Evolutionary conservation across 768 basidiomycete species (phyloP), one percentile per base, ranked within the genome.

Genomic region (Roridomyces roridus): DNA sequence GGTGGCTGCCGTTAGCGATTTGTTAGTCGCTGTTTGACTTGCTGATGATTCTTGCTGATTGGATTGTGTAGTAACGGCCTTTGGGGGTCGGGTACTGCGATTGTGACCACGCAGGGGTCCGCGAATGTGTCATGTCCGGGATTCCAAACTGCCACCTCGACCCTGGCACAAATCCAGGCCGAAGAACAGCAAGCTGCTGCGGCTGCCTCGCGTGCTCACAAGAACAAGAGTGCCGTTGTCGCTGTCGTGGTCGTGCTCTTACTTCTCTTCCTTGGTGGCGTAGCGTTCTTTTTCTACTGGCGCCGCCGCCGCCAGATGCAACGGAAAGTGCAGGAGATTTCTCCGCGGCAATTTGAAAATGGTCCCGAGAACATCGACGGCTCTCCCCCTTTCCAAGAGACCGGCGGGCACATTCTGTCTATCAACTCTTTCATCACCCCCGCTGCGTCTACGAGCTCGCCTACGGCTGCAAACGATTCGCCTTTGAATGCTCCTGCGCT

Each of bases 1-100:
- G 25, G 31, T 50, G 80, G 80, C 68, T 49, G 68, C 73, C 29
- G 66, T 78, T 43, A 68, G 68, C 36, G 76, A 82, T 64, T 67
- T 70, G 81, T 82, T 53, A 73, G 81, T 75, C 14, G 41, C 43
- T 31, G 4, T 44, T 47, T 11, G 35, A 17, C 40, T 31, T 11
- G 3, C 4, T 12, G n/a, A 20, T 24, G 23, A 46, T 46, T 36
- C 29, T 31, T 17, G 45, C 43, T 59, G 39, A 45, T 25, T 21
- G 28, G 39, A 24, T 35, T 51, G 36, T 45, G 36, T 59, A 81
- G 79, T n/a, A 73, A 71, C 28, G 77, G 76, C 11, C 67, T 67
- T 34, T 74, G 73, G 70, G 76, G 72, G 4, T 46, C 57, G 29
- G 69, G 71, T 36, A 71, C 70, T n/a, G 68, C 70, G 5, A 59